Base-by-base conservation (phyloP, 2,329 filamentous ascomycete genomes). In the Plectosphaerella sp. region DNA sequence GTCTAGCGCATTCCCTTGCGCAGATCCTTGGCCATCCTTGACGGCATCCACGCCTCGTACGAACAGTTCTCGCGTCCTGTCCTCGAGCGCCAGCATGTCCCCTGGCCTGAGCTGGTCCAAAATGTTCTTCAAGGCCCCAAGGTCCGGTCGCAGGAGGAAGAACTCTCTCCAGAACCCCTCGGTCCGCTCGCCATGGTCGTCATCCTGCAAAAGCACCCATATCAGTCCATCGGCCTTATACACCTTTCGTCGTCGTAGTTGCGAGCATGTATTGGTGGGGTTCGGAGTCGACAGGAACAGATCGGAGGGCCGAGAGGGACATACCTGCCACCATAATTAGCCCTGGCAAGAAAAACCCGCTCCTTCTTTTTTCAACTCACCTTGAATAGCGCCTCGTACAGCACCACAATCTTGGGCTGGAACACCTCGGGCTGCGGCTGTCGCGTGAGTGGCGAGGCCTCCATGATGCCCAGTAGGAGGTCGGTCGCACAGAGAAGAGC, bases 111-210 rank as follows among this genome's bases (percentile, higher is more conserved):
- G 74, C n/a, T 79, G 75, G 57, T 85, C 82, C 55, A 99, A 74
- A 47, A 91, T 80, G 48, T 73, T 74, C 65, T 83, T 81, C 58
- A 99, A 74, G 47, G 84, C 80, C 5, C 76, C 68, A 51, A 83
- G 79, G 65, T 97, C 91, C 20, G 93, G 92, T 57, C 85, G 86
- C 53, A 97, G 78, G 37, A 99, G 80, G 69, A 99, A 99, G 72
- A 99, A 91, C 71, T 97, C 94, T 59, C 84, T 81, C 94, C 94
- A 99, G 73, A 97, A 99, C 43, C 91, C 93, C 55, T 96, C 91
- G 1, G 89, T 82, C 56, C 87, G 87, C 25, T 91, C 87, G 49
- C 75, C 70, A 54, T 84, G 80, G 55, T 88, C 80, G 51, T 84
- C 80, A 58, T 87, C 83, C 72, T 88, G 67, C 28, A n/a, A 42